Percentiles rank a stretch among this genome's conserved stretches.
Conservation (phyloP, 1,284 basidiomycete species). For the Ustilago esculenta region DNA sequence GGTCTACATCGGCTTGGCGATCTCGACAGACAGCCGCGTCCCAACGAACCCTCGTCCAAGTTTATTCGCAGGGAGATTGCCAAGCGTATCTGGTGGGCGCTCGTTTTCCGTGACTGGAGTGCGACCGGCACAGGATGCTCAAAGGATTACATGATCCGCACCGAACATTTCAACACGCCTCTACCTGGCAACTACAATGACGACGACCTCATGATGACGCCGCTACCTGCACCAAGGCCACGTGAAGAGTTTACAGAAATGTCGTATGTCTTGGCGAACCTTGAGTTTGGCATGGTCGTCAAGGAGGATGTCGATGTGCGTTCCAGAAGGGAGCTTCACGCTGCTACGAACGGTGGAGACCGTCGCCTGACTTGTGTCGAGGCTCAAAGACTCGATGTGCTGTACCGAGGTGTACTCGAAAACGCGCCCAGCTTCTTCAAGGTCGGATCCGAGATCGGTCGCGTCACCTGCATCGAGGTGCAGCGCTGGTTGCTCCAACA, state of each 20-base stretch:
- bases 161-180: conserved; percentile 62
- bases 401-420: conserved; percentile 54
- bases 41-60: conserved; percentile 46
- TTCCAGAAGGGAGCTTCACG: conserved; percentile 37
- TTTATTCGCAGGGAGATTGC: conserved; percentile 58
- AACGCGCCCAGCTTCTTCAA: conserved; percentile 56
- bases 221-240: conserved; percentile 49
- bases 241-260: conserved; percentile 59
- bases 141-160: conserved; percentile 53
- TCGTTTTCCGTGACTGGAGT: conserved; percentile 60
- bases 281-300: conserved; percentile 52
- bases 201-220: conserved; percentile 50
- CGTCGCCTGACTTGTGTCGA: conserved; percentile 45
- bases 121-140: conserved; percentile 33
- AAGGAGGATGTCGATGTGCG: conserved; percentile 55
- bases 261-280: conserved; percentile 51
- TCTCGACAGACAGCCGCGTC: conserved; percentile 47
- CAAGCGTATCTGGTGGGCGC: conserved; percentile 63
- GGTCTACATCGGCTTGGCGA: conserved; percentile 62
- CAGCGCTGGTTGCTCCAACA: conserved; percentile 64
- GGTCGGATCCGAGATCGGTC: conserved; percentile 53
- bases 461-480: conserved; percentile 53
- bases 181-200: conserved; percentile 64
- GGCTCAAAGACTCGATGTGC: conserved; percentile 37
- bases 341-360: conserved; percentile 35